These are phyloP conservation scores for Coemansia guatemalensis DNA, from an alignment of 192 early-diverging fungal species.

Conservation along the genomic window DNA sequence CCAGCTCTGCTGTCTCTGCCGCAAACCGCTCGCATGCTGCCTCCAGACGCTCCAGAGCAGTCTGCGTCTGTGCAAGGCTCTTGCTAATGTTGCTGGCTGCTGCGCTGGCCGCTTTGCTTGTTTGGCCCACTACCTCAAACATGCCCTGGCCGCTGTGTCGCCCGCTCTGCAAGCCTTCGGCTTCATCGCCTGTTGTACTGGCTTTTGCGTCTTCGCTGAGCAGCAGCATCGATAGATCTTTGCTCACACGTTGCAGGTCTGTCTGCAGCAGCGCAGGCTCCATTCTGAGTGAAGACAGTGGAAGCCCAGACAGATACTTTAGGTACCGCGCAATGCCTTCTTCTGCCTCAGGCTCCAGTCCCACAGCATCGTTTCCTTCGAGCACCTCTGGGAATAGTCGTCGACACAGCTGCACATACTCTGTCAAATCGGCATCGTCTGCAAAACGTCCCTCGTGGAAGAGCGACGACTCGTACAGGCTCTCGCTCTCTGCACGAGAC, in stretches of 20 bases:
- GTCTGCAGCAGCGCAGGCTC: constrained; percentile 45
- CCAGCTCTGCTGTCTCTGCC: constrained; percentile 25
- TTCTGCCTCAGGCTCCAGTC: constrained; percentile 28
- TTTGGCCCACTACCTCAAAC: constrained; percentile 32
- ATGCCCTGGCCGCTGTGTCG: constrained; percentile 4
- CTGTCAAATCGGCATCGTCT: constrained; percentile 43
- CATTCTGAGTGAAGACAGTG: constrained; percentile 40
- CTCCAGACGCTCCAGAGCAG: constrained; percentile 29
- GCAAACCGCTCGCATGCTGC: constrained; percentile 32
- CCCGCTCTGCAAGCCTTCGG: constrained; percentile 1
- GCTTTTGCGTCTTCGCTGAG: constrained; percentile 32
- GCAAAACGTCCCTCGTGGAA: constrained; percentile 29
- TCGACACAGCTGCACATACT: constrained; percentile 47
- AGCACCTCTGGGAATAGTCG: constrained; percentile 38
- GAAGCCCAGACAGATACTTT: constrained; percentile 46
- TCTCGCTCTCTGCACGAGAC: constrained; percentile 32
- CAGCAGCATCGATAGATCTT: constrained; percentile 45
- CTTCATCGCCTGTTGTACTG: constrained; percentile 3
- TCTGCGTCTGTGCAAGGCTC: constrained; percentile 26
- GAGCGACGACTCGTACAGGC: constrained; percentile 49
- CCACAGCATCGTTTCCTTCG: constrained; percentile 9
- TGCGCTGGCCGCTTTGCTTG: constrained; percentile 14
- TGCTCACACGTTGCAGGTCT: constrained; percentile 45
- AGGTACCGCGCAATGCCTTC: constrained; percentile 45
- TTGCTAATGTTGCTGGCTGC: constrained; percentile 12